Base-by-base conservation (phyloP, 2,329 filamentous ascomycete species). In the Oidium heveae region DNA sequence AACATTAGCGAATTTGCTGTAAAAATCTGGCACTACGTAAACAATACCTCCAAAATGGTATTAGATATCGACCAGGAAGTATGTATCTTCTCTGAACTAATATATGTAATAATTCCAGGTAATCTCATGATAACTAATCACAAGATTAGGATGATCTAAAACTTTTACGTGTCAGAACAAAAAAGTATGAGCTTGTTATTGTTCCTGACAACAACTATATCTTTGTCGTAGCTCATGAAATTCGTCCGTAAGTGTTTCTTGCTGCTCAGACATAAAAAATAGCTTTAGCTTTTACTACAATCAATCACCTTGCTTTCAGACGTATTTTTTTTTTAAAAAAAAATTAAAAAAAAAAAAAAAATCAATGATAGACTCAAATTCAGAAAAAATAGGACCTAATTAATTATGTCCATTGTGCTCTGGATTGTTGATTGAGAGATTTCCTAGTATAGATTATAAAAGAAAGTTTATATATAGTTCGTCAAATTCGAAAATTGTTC, bases 131-230 rank as follows among this genome's bases (percentile, higher is more conserved):
- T 20, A 41, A 8, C 32, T 22, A 41, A 41, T 47, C 24, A 58
- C 62, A 52, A 18, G 20, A 24, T 15, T 58, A 82, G 74, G 85
- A 91, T 62, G 84, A 88, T 64, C 68, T 88, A 58, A 86, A 81
- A 68, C 70, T 91, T 51, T 67, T 91, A 53, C 74, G 84, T 58
- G 65, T 93, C 59, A 75, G 86, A 59, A 89, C 84, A n/a, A 86
- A 80, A 70, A 87, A 84, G 66, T 83, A 87, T 61, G 86, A 93
- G 66, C 69, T 91, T 58, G 82, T 91, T 56, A 85, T 91, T 63
- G 82, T 89, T 20, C 84, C 84, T 66, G 85, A 89, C 66, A 64
- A 75, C 43, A 87, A 85, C 63, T 93, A 84, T 67, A 71, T 91
- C 50, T 73, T 89, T 39, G 77, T 88, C 55, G 81, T 87, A 39